These are phyloP conservation scores for Cyberlindnera mrakii DNA, from an alignment of 805 yeast genomes.

Conservation along the genomic window DNA sequence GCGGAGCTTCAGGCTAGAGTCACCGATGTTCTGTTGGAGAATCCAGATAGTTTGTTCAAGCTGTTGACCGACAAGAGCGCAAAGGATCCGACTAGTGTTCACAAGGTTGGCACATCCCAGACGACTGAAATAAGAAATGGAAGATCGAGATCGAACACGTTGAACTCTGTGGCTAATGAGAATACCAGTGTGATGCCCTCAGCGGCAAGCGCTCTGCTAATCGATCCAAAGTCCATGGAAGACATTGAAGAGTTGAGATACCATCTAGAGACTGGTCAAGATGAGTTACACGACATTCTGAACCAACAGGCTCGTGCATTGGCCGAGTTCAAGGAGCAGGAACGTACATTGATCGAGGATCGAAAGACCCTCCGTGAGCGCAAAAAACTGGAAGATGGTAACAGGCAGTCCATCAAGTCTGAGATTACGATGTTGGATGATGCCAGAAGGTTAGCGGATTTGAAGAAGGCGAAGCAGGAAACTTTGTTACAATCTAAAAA, in stretches of 20 bases:
- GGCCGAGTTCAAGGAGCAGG: conserved; percentile 35
- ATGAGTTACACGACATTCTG: conserved; percentile 31
- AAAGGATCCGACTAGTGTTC: conserved; percentile 25
- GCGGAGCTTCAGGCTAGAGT: conserved; percentile 17
- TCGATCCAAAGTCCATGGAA: conserved; percentile 23
- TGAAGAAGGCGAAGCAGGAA: conserved; percentile 30
- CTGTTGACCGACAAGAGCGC: conserved; percentile 27
- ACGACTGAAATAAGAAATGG: conserved; percentile 5
- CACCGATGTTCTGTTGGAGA: conserved; percentile 24
- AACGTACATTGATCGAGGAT: conserved; percentile 26
- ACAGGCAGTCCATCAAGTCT: conserved; percentile 32
- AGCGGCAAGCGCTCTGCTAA: conserved; percentile 11
- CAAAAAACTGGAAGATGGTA: conserved; percentile 35
- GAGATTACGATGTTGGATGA: conserved; percentile 39
- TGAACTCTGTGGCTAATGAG: conserved; percentile 15
- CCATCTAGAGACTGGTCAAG: conserved; percentile 35
- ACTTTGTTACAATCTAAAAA: conserved; percentile 22
- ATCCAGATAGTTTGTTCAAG: conserved; percentile 33
- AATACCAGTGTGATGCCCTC: conserved; percentile 6
- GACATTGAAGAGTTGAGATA: conserved; percentile 39
- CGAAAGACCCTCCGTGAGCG: conserved; percentile 33
- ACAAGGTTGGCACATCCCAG: conserved; percentile 12
- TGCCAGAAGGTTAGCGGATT: conserved; percentile 30
- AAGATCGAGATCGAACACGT: conserved; percentile 33
- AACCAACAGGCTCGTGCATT: conserved; percentile 28